Base-by-base conservation (phyloP, 1,139 yeast species). In the Pichia sp. region DNA sequence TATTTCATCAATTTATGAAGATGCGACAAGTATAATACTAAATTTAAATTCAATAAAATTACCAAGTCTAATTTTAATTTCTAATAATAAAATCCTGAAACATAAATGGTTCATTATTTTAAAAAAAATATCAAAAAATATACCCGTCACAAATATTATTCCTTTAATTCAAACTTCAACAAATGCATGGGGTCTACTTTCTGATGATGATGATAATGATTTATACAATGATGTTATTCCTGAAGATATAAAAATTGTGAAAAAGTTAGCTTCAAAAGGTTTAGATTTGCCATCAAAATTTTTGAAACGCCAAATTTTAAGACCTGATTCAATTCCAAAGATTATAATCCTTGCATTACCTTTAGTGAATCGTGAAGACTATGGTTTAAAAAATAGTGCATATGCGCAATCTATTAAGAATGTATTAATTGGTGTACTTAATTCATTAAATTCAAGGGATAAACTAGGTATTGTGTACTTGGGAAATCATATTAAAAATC, bases 401-500 rank as follows among this genome's bases (percentile, higher is more conserved):
- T 74, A 69, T 53, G 58, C 64, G 31, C n/a, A 26, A 0, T 48
- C 58, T 6, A 41, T 76, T 3, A 63, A 63, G 37, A 37, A 50
- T 0, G 51, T 62, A 4, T 47, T 79, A 4, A 55, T 51, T 6
- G 54, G 48, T 2, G 55, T 68, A 8, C 51, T 73, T 35, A 43
- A 54, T 1, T 51, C 55, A 0, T 55, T 80, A 40, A 61, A 71
- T 33, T 59, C 65, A 0, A 55, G 59, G n/a, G 87, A 80, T 57
- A 68, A 66, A 40, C 56, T 81, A 10, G 85, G 84, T 0, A 52
- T 81, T 26, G 73, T 81, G 0, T 66, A 78, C 35, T 60, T 76
- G 22, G 84, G 84, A 1, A 65, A 70, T 43, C 71, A 74, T 53
- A 48, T 52, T 1, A 64, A 69, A 22, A 62, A 68, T 6, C 57